Percentiles rank a stretch among this genome's conserved stretches.
phyloP scores from a whole-genome alignment of 2,329 filamentous ascomycete species.

The Trichoderma simmonsii region DNA sequence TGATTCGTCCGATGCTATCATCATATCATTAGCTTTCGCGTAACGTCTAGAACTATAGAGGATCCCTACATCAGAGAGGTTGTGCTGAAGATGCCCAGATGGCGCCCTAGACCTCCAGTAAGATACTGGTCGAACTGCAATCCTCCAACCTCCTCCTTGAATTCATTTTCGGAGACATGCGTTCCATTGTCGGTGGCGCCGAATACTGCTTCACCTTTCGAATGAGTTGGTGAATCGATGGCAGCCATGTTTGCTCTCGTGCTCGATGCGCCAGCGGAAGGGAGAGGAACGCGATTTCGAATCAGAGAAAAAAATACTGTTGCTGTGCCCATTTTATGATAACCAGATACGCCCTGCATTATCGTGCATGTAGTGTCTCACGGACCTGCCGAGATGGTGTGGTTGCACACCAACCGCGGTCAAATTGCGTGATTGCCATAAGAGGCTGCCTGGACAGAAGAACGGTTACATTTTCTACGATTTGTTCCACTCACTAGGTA shows the following conservation, averaged over 20 bases:
- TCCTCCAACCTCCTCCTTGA: slow-evolving; percentile 21
- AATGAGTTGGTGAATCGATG: not conserved
- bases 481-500: not conserved
- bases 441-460: not conserved
- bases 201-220: not conserved
- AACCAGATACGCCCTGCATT: not conserved
- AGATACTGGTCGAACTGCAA: slow-evolving; percentile 25
- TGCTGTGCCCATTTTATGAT: not conserved
- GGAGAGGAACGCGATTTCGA: not conserved
- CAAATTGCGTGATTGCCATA: slow-evolving; percentile 12
- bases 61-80: slow-evolving; percentile 23
- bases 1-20: slow-evolving; percentile 23
- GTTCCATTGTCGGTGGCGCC: not conserved
- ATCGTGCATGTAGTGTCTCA: not conserved
- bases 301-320: not conserved
- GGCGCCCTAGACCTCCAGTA: slow-evolving; percentile 23
- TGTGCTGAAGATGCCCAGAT: slow-evolving; percentile 24
- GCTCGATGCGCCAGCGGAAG: not conserved
- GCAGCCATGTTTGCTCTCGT: not conserved
- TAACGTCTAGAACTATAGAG: not conserved
- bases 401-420: slow-evolving; percentile 14
- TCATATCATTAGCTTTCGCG: not conserved
- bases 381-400: slow-evolving; percentile 8
- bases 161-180: not conserved
- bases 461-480: not conserved